phyloP scores from a whole-genome alignment of 768 basidiomycete species.

The Artomyces pyxidatus region DNA sequence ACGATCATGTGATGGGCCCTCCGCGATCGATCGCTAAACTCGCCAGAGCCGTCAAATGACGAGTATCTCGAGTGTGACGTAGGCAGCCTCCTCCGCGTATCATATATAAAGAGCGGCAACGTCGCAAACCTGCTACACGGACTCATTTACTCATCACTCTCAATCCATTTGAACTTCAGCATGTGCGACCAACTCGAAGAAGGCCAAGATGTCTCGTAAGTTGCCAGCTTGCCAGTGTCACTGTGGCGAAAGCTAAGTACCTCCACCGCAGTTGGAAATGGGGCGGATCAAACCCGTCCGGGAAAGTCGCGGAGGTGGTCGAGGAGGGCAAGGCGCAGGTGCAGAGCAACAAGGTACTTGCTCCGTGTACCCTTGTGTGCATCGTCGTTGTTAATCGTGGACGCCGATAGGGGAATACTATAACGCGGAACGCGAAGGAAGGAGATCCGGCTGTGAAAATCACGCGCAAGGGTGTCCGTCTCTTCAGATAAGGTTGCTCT shows the following conservation, averaged over 20 bases:
- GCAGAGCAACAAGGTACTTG: conserved; percentile 35
- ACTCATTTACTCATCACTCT: no score
- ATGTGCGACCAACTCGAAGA: conserved; percentile 25
- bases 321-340: conserved; percentile 36
- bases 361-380: not conserved
- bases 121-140: no score
- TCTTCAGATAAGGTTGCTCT: not conserved
- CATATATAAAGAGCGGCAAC: no score
- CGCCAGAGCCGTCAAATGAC: no score
- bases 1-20: no score
- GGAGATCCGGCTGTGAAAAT: conserved; percentile 46
- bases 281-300: conserved; percentile 25
- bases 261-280: conserved; percentile 26
- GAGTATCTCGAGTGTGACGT: no score
- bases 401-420: conserved; percentile 33
- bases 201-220: conserved; percentile 30
- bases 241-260: not conserved
- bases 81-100: no score
- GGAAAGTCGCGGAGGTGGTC: conserved; percentile 33
- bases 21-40: no score
- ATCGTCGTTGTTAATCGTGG: not conserved
- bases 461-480: conserved; percentile 34
- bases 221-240: not conserved
- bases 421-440: conserved; percentile 33
- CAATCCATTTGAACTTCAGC: not conserved